Evolutionary conservation across 164 flowering plant genomes (phyloP), one percentile per base, ranked within the genome.

Genomic region (Cinnamomum micranthum): DNA sequence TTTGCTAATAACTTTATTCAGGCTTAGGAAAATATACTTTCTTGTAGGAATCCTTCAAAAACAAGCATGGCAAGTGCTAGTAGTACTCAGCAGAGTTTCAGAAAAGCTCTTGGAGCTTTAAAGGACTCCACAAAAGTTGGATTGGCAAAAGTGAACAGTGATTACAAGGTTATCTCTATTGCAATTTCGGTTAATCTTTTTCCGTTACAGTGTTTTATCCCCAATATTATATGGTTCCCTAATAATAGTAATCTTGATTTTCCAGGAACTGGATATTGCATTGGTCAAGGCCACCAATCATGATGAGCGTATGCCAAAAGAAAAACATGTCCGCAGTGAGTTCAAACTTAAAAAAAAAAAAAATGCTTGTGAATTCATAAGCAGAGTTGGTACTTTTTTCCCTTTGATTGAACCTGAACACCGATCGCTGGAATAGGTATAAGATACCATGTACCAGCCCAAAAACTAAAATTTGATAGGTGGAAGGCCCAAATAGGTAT

Each of bases 211-310:
- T 50, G 23, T 27, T 65, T 31, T 69, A 55, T 52, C 31, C 14
- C 64, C 64, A 1, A 35, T 31, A 22, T 67, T 35, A 15, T 28
- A 65, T 31, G 15, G 62, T 77, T 66, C 59, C 70, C 65, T 33
- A 67, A 28, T 67, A 65, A 2, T 71, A 17, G 28, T 60, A 27
- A 28, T 59, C 15, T 50, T 74, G 71, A 60, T 13, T 69, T 76
- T 22, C 72, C 81, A 89, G 92, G 86, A 73, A 3, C 69, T 89
- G 68, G 89, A 86, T 77, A 69, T 89, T 76, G 88, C 93, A 10
- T 83, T 88, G 50, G 85, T 87, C 33, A 86, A 83, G 77, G 88
- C 91, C 63, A 87, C 92, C 66, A 89, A 86, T 78, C 92, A 86
- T 73, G 82, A 78, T 51, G 90, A 88, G 68, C 62, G 58, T 14